A percentile compares a stretch with the other conserved stretches of the same genome.
Conservation (phyloP, 2,329 filamentous ascomycete genomes). For the Atkinsonella texensis region DNA sequence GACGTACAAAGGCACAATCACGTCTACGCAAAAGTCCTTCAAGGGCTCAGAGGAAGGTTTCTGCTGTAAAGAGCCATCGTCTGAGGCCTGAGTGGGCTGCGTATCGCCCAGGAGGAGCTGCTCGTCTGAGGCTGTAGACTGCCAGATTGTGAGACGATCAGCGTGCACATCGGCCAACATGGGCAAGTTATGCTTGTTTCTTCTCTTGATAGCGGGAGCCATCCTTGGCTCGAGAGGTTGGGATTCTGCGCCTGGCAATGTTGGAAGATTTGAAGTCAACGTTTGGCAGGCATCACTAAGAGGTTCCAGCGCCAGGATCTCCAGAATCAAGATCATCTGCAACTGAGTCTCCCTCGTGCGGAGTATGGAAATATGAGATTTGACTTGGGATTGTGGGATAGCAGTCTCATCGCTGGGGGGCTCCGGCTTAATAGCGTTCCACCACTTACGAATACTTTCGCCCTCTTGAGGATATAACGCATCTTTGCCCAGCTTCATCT, state of each 20-base stretch:
- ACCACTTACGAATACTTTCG: slow-evolving; percentile 56
- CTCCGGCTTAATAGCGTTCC: slow-evolving; percentile 45
- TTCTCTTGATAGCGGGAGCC: slow-evolving; percentile 35
- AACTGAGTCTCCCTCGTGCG: slow-evolving; percentile 67
- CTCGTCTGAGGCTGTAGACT: slow-evolving; percentile 57
- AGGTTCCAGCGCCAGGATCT: slow-evolving; percentile 60
- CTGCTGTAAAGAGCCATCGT: slow-evolving; percentile 25
- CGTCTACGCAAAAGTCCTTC: slow-evolving; percentile 67
- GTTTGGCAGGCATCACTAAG: slow-evolving; percentile 28
- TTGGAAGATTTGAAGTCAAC: slow-evolving; percentile 35
- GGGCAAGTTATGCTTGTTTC: slow-evolving; percentile 50
- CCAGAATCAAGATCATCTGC: slow-evolving; percentile 68
- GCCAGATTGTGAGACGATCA: slow-evolving; percentile 74
- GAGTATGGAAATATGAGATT: slow-evolving; percentile 50
- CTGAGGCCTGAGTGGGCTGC: slow-evolving; percentile 22
- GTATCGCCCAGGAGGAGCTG: slow-evolving; percentile 37
- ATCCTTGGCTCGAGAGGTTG: slow-evolving; percentile 15
- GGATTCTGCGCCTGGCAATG: slow-evolving; percentile 25
- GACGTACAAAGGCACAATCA: slow-evolving; percentile 65
- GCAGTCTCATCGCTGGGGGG: slow-evolving; percentile 35
- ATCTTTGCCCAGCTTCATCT: slow-evolving; percentile 54
- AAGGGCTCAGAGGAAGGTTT: slow-evolving; percentile 47
- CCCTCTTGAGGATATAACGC: slow-evolving; percentile 59
- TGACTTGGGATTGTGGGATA: slow-evolving; percentile 40
- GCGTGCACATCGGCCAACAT: slow-evolving; percentile 60